Base-by-base conservation (phyloP, 75 land plant genomes). In the Ceratopteris richardii region DNA sequence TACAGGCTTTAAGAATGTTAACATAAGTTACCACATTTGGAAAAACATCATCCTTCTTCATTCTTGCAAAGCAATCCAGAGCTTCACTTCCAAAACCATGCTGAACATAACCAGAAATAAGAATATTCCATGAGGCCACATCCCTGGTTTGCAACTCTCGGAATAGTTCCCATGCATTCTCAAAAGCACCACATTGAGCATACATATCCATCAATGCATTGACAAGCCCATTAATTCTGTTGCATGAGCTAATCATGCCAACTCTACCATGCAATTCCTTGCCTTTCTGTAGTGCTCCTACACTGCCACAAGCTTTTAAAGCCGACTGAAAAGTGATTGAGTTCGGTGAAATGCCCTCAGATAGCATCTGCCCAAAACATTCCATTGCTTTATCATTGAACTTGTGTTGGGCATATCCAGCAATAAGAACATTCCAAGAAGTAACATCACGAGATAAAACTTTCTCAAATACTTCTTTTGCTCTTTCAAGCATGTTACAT, bases 61-160 rank as follows among this genome's bases (percentile, higher is more conserved):
- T 80, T 50, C 29, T 3, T 20, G 60, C 62, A 54, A 80, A 80
- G 44, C 75, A 16, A 18, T 21, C 3, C 1, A 13, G 4, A 0
- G 79, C 83, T 14, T 52, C 72, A 17, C 0, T 41, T 24, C 42
- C 39, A 18, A 25, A 6, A 17, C 79, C 76, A 52, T 59, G 65
- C 44, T 51, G 70, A 67, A 74, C 77, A 30, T 68, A 80, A 50
- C 64, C 83, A 12, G 71, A 70, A 22, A 80, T 60, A 67, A 80
- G 60, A 0, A 72, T 18, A 47, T 75, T 80, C 72, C 79, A 80
- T 50, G 77, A 74, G 18, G 65, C 72, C 11, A 57, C 21, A 33
- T 24, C 36, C 21, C 54, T 68, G 23, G 60, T 66, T 3, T 30
- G 29, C 61, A 78, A 65, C 57, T 57, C 68, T 36, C 73, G 77